These are phyloP conservation scores for Verbascum thapsus DNA, from an alignment of 257 asterid species.

Conservation along the genomic window DNA sequence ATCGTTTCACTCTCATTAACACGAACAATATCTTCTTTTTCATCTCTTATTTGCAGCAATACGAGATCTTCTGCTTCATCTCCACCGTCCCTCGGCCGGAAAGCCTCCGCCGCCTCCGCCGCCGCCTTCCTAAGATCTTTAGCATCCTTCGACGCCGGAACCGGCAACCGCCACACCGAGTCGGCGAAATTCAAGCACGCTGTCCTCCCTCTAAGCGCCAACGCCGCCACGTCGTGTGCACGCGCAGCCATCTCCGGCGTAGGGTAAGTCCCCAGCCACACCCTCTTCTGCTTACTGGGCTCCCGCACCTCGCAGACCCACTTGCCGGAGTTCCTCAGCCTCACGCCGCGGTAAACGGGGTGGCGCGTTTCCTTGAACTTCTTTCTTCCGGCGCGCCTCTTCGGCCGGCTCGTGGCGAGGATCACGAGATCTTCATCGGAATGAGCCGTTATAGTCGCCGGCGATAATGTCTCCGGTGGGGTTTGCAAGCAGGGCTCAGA, in stretches of 20 bases:
- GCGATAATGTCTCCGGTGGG: too few relatives aligned
- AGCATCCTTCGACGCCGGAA: conserved; percentile 47
- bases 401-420: conserved; percentile 44
- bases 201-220: conserved; percentile 56
- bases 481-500: too few relatives aligned
- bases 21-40: not conserved
- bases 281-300: conserved; percentile 54
- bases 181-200: conserved; percentile 76
- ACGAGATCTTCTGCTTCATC: conserved; percentile 15
- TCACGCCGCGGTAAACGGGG: conserved; percentile 59
- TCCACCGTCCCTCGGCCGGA: conserved; percentile 29
- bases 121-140: conserved; percentile 64
- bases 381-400: conserved; percentile 49
- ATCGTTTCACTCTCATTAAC: not conserved
- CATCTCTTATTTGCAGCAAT: too few relatives aligned
- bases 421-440: conserved; percentile 32
- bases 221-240: conserved; percentile 80
- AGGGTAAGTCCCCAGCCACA: conserved; percentile 81
- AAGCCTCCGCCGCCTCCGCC: conserved; percentile 48
- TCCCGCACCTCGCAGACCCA: conserved; percentile 68
- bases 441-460: not conserved
- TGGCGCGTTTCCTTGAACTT: conserved; percentile 59
- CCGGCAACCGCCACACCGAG: conserved; percentile 56
- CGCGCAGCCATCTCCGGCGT: conserved; percentile 88
- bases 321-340: conserved; percentile 42